Evolutionary conservation across 2,329 filamentous ascomycete species (phyloP).

Genomic region (Beauveria sp.): DNA sequence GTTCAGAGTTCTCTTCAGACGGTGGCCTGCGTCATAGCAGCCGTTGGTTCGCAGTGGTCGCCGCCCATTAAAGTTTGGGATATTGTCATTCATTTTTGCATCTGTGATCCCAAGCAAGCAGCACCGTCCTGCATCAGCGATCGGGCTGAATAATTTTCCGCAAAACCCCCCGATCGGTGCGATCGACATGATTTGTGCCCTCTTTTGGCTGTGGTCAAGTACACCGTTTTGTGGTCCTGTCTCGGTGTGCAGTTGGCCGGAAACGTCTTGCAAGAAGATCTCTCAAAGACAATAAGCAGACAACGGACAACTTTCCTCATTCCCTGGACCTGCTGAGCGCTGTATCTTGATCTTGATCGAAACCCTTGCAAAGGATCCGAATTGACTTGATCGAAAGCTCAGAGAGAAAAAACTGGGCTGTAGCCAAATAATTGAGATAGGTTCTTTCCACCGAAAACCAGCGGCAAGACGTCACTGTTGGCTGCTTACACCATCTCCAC

Average conservation of each 20-base stretch:
- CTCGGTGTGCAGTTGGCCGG: neutral
- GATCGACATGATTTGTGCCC: neutral
- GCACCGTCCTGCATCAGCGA: neutral
- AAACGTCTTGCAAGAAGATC: neutral
- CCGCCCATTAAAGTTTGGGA: neutral
- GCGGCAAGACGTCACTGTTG: conserved; percentile 1
- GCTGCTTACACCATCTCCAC: neutral
- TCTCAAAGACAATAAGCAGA: neutral
- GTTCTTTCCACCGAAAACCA: neutral
- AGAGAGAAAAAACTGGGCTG: neutral
- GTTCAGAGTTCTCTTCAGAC: neutral
- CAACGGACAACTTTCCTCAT: no score
- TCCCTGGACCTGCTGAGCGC: no score
- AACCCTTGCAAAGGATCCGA: neutral
- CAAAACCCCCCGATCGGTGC: neutral
- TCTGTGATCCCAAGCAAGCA: neutral
- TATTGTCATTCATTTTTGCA: neutral
- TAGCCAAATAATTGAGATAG: neutral
- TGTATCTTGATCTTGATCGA: no score
- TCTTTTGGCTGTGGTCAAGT: neutral
- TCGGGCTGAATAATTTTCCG: neutral
- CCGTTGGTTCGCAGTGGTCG: neutral
- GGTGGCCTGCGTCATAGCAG: neutral
- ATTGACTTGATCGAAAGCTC: neutral
- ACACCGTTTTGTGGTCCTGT: neutral